phyloP scores from a whole-genome alignment of 2,329 filamentous ascomycete species.

The Talaromyces amestolkiae region DNA sequence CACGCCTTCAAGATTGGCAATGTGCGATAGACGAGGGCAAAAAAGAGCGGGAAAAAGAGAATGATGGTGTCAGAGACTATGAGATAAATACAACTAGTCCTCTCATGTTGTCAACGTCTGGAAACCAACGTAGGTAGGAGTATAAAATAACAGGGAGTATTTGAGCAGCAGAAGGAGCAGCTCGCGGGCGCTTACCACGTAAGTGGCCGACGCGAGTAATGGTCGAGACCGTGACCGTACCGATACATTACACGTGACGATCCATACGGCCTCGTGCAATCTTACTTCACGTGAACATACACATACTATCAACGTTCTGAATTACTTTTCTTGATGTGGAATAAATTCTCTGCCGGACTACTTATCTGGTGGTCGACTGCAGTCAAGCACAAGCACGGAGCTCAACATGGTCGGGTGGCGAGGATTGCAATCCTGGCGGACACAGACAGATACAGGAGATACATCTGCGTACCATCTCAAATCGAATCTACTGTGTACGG shows the following conservation, averaged over 20 bases:
- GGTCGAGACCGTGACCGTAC: slow-evolving; percentile 1
- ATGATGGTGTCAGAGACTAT: background rate
- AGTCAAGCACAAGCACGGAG: background rate
- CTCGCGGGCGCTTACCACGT: background rate
- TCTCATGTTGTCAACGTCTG: background rate
- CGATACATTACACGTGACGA: slow-evolving; percentile 3
- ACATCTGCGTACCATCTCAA: background rate
- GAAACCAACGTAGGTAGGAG: background rate
- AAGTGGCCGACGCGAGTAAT: slow-evolving; percentile 2
- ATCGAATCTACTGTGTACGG: background rate
- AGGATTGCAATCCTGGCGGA: background rate
- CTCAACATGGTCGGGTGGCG: background rate
- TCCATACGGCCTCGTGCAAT: background rate
- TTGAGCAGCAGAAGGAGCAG: background rate
- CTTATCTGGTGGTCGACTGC: background rate
- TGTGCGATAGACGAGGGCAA: background rate
- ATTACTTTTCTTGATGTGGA: background rate
- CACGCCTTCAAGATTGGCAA: background rate
- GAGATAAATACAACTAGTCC: background rate
- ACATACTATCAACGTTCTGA: background rate
- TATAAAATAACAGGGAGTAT: background rate
- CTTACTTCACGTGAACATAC: too few relatives aligned
- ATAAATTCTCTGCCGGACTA: background rate
- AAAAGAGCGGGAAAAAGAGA: background rate
- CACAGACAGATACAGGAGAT: background rate